Conservation (phyloP, 305 asterid species). For the Solanum hybrid region DNA sequence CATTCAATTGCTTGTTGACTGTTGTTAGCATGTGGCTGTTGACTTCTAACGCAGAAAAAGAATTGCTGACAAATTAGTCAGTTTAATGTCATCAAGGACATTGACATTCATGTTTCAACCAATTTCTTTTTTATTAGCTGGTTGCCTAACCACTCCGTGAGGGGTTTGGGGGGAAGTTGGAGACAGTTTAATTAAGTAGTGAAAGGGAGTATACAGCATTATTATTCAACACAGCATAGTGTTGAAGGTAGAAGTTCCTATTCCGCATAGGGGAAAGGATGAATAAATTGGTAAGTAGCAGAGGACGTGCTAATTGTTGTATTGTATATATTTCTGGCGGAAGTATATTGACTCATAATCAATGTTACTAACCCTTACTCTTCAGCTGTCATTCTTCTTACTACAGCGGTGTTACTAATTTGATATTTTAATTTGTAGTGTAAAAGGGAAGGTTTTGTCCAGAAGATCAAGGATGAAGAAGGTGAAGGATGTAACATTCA, state of each 20-base stretch:
- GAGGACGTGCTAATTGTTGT: background rate
- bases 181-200: background rate
- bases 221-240: background rate
- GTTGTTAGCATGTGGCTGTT: background rate
- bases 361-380: background rate
- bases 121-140: background rate
- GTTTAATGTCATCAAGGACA: background rate
- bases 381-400: background rate
- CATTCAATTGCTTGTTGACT: background rate
- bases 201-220: background rate
- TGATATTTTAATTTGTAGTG: conserved; percentile 36
- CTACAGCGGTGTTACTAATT: background rate
- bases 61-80: background rate
- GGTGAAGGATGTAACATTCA: conserved; percentile 99
- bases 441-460: conserved; percentile 85
- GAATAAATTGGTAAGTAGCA: background rate
- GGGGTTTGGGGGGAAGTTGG: background rate
- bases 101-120: background rate
- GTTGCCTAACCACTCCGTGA: background rate
- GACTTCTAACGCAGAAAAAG: background rate
- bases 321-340: background rate
- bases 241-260: background rate
- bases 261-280: background rate
- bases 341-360: background rate
- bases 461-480: conserved; percentile 75